phyloP scores from a whole-genome alignment of 2,329 filamentous ascomycete genomes.

The Pseudogymnoascus sp. region DNA sequence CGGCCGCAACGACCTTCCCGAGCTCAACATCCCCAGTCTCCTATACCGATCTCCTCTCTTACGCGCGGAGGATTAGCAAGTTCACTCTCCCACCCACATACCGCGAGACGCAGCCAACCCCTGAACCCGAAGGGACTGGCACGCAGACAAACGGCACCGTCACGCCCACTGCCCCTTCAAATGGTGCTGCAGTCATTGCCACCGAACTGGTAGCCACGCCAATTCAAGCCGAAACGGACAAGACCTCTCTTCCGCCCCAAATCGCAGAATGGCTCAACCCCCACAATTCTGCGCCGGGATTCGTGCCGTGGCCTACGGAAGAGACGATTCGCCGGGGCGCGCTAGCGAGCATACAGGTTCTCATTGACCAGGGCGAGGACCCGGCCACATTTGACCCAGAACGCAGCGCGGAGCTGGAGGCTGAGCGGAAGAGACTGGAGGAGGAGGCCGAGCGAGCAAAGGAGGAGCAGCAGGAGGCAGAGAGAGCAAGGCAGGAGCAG shows the following conservation, averaged over 20 bases:
- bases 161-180: constrained; percentile 19
- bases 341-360: constrained; percentile 54
- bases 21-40: constrained; percentile 46
- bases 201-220: constrained; percentile 17
- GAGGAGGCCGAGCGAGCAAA: constrained; percentile 26
- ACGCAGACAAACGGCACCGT: constrained; percentile 25
- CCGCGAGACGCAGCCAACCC: constrained; percentile 18
- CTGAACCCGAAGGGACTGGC: constrained; percentile 5
- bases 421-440: constrained; percentile 20
- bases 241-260: constrained; percentile 26
- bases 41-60: constrained; percentile 66
- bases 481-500: constrained; percentile 28
- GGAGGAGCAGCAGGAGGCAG: constrained; percentile 18
- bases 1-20: constrained; percentile 49
- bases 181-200: constrained; percentile 16
- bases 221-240: constrained; percentile 14
- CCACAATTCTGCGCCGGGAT: constrained; percentile 45
- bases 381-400: constrained; percentile 51
- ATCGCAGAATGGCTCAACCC: constrained; percentile 42
- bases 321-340: constrained; percentile 61
- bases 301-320: constrained; percentile 69
- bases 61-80: constrained; percentile 71
- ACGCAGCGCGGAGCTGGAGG: constrained; percentile 30
- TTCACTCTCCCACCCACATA: constrained; percentile 56
- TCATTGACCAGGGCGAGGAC: constrained; percentile 54